These are phyloP conservation scores for Saturnispora saitoi DNA, from an alignment of 805 yeast genomes.

Conservation along the genomic window DNA sequence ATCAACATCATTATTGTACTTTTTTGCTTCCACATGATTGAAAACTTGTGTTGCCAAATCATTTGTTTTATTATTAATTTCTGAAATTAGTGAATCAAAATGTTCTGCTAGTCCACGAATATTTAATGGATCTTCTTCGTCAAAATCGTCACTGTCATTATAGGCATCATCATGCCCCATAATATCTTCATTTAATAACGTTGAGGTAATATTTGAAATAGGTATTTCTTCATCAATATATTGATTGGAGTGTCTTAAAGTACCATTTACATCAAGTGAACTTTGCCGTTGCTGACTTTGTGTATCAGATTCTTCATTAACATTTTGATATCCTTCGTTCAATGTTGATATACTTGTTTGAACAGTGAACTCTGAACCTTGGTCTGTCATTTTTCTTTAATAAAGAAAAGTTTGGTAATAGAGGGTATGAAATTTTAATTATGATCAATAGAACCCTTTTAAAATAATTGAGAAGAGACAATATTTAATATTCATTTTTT, in stretches of 20 bases:
- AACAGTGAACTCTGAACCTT: background rate
- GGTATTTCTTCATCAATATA: background rate
- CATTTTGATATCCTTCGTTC: background rate
- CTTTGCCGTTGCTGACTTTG: background rate
- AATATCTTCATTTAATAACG: background rate
- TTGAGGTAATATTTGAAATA: background rate
- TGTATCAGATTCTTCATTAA: background rate
- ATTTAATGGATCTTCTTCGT: conserved; percentile 51
- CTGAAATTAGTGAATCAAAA: conserved; percentile 57
- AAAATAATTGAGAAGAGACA: no score
- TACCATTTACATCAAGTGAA: background rate
- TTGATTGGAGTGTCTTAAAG: background rate
- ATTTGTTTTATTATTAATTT: conserved; percentile 48
- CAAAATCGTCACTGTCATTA: conserved; percentile 3
- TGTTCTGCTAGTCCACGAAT: conserved; percentile 50
- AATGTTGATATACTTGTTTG: background rate
- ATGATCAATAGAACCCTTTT: no score
- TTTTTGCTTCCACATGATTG: conserved; percentile 20
- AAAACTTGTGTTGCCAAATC: conserved; percentile 28
- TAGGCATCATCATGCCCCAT: background rate
- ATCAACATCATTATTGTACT: conserved; percentile 19
- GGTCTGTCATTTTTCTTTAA: background rate
- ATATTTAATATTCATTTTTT: no score
- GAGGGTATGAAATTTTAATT: background rate
- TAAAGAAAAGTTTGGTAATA: background rate